A percentile compares a stretch with the other conserved stretches of the same genome.
Evolutionary conservation across 257 asterid species (phyloP).

Genomic region (Fraxinus pennsylvanica): DNA sequence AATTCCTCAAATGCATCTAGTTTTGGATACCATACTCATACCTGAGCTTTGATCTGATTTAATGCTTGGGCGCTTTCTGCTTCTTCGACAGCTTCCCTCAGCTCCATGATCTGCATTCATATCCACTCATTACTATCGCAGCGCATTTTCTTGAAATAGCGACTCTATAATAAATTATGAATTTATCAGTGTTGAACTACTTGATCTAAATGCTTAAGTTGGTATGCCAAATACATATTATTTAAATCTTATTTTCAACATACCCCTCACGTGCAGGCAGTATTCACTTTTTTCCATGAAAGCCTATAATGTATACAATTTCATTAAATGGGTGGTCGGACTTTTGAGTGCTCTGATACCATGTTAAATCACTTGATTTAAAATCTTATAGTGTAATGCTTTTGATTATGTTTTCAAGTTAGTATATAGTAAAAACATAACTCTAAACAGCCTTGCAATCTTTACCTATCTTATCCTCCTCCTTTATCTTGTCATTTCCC

Average conservation of each 20-base stretch:
- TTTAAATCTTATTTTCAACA: no score
- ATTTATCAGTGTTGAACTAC: no score
- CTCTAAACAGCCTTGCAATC: neutral
- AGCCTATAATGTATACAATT: no score
- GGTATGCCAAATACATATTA: no score
- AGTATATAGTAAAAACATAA: slow-evolving; percentile 4
- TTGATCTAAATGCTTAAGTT: no score
- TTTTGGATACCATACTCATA: slow-evolving; percentile 26
- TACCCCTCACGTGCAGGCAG: no score
- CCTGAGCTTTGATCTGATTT: slow-evolving; percentile 72
- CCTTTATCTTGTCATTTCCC: neutral
- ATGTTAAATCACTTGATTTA: no score
- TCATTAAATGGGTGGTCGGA: no score
- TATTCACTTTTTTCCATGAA: no score
- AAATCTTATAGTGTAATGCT: neutral
- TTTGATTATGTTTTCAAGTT: slow-evolving; percentile 3
- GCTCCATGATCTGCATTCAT: slow-evolving; percentile 72
- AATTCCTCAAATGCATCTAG: neutral
- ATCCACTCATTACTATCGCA: slow-evolving; percentile 7
- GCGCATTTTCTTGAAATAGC: slow-evolving; percentile 8
- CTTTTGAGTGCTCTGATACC: no score
- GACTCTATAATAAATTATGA: neutral
- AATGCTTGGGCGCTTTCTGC: slow-evolving; percentile 57
- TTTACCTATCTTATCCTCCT: slow-evolving; percentile 2
- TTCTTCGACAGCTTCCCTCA: slow-evolving; percentile 91